A percentile compares a stretch with the other conserved stretches of the same genome.
Conservation (phyloP, 345 rosid species). For the Dipteronia sinensis region DNA sequence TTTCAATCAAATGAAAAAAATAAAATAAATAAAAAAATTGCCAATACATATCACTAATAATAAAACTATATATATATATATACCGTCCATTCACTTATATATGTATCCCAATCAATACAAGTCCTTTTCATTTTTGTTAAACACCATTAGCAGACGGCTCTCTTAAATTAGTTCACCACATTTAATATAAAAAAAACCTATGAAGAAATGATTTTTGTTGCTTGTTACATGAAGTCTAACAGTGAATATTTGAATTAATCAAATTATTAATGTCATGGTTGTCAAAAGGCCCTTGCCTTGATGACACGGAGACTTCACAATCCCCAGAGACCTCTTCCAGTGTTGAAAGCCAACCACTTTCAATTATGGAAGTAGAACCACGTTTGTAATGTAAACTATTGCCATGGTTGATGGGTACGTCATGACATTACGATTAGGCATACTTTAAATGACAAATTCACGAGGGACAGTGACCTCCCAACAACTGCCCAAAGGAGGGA, state of each 20-base stretch:
- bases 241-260: not conserved
- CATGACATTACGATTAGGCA: conserved; percentile 10
- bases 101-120: not conserved
- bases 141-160: not conserved
- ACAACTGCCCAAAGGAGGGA: conserved; percentile 18
- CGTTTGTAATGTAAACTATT: no score
- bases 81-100: not conserved
- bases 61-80: not conserved
- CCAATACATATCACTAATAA: not conserved
- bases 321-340: no score
- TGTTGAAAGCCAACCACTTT: no score
- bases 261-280: no score
- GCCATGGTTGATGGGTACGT: no score
- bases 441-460: not conserved
- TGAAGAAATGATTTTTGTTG: not conserved
- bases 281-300: no score
- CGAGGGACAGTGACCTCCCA: conserved; percentile 25
- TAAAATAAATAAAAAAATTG: not conserved
- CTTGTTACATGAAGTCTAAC: conserved; percentile 4
- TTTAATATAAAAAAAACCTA: no score
- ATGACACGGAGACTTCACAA: no score
- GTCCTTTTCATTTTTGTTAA: not conserved
- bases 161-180: not conserved
- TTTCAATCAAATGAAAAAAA: not conserved
- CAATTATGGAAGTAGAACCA: no score